Conservation (phyloP, 306 rosid genomes). For the Cicer arietinum region DNA sequence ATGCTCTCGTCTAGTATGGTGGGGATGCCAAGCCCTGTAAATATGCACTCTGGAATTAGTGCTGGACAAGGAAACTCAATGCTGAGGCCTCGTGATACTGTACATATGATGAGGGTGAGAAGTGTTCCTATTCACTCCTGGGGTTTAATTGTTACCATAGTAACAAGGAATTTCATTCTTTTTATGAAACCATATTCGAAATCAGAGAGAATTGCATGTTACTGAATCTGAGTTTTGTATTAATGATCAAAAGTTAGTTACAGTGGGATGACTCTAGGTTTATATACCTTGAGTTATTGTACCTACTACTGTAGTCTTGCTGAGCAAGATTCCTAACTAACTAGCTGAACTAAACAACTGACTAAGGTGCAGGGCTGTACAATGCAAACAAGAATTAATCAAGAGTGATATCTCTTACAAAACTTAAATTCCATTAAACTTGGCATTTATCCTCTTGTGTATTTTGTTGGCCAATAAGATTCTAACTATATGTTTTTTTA, state of each 20-base stretch:
- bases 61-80: conserved; percentile 80
- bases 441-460: background rate
- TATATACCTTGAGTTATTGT: too few relatives aligned
- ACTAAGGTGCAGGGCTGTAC: too few relatives aligned
- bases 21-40: conserved; percentile 82
- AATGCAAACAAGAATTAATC: too few relatives aligned
- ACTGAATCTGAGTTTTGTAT: too few relatives aligned
- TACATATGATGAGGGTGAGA: conserved; percentile 90
- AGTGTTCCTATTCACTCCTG: conserved; percentile 24
- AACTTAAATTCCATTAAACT: conserved; percentile 1
- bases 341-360: too few relatives aligned
- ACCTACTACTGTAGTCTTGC: too few relatives aligned
- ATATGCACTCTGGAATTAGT: conserved; percentile 82
- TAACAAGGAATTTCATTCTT: conserved; percentile 11
- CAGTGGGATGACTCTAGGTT: too few relatives aligned
- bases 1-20: conserved; percentile 81
- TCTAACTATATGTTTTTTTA: background rate
- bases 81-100: conserved; percentile 79
- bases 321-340: too few relatives aligned
- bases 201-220: too few relatives aligned
- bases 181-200: background rate
- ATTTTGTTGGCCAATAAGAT: conserved; percentile 17
- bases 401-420: too few relatives aligned
- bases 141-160: conserved; percentile 17
- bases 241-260: too few relatives aligned